These are phyloP conservation scores for Powellomyces hirtus DNA, from an alignment of 192 early-diverging fungal genomes.

Conservation along the genomic window DNA sequence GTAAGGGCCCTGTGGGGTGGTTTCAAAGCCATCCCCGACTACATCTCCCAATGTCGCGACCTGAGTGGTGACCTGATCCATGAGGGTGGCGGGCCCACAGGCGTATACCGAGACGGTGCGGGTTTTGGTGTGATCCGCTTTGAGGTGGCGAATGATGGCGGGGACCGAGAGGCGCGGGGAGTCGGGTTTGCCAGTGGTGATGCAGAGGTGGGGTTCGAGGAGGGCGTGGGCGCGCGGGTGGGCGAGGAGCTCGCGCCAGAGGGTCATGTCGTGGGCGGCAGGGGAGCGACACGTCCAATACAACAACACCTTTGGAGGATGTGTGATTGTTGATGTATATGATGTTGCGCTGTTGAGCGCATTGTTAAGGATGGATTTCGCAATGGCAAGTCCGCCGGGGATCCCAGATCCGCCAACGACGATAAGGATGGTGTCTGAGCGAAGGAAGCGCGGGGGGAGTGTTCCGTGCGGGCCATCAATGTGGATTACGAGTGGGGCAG, in stretches of 20 bases:
- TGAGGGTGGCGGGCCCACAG: background rate
- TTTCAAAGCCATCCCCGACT: background rate
- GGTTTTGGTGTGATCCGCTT: background rate
- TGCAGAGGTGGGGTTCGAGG: background rate
- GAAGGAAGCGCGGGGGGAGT: slow-evolving; percentile 23
- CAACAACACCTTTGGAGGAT: background rate
- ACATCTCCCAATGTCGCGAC: background rate
- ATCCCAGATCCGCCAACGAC: slow-evolving; percentile 21
- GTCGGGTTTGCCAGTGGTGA: background rate
- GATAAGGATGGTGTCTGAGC: slow-evolving; percentile 2
- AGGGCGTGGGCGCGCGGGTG: slow-evolving; percentile 1
- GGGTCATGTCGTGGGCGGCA: background rate
- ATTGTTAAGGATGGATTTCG: background rate
- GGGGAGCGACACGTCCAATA: slow-evolving; percentile 7
- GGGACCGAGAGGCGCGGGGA: background rate
- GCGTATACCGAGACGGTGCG: background rate
- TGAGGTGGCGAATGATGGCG: background rate
- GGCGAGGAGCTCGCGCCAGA: slow-evolving; percentile 4
- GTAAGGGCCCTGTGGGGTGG: background rate
- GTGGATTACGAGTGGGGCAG: background rate
- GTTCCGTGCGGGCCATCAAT: slow-evolving; percentile 26
- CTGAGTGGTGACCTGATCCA: background rate
- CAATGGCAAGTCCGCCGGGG: slow-evolving; percentile 21
- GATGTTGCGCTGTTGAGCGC: too few relatives aligned
- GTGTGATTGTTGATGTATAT: too few relatives aligned